phyloP scores from a whole-genome alignment of 768 basidiomycete species.

The Mycena capillaripes region DNA sequence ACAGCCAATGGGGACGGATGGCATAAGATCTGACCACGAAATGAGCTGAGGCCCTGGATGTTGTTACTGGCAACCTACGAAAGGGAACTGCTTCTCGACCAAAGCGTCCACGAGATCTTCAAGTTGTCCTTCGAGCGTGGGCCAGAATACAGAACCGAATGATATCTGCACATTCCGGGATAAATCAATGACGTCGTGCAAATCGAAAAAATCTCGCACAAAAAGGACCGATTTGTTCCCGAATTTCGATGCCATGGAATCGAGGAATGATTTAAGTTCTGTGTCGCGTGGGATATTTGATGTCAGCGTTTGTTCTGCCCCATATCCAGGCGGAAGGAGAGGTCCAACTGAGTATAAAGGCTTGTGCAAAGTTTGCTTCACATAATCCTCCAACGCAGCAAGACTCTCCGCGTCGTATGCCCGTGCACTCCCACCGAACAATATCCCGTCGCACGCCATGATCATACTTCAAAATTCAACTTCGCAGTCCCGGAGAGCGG shows the following conservation, averaged over 20 bases:
- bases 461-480: background rate
- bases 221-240: conserved; percentile 12
- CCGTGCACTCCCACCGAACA: background rate
- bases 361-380: background rate
- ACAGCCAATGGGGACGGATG: background rate
- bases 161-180: background rate
- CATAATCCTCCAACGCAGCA: conserved; percentile 1
- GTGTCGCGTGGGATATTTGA: background rate
- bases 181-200: background rate
- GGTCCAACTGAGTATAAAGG: conserved; percentile 18
- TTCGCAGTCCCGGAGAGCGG: background rate
- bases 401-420: conserved; percentile 16
- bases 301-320: background rate
- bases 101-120: background rate
- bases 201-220: background rate
- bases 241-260: background rate
- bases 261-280: background rate
- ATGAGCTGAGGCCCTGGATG: background rate
- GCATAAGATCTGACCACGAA: conserved; percentile 1
- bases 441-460: background rate
- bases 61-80: background rate
- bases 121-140: background rate
- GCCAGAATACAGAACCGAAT: conserved; percentile 17
- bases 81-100: conserved; percentile 2
- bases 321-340: conserved; percentile 11